A percentile compares a stretch with the other conserved stretches of the same genome.
These are phyloP conservation scores for Beauveria pseudobassiana DNA, from an alignment of 2,329 filamentous ascomycete species.

Conservation along the genomic window DNA sequence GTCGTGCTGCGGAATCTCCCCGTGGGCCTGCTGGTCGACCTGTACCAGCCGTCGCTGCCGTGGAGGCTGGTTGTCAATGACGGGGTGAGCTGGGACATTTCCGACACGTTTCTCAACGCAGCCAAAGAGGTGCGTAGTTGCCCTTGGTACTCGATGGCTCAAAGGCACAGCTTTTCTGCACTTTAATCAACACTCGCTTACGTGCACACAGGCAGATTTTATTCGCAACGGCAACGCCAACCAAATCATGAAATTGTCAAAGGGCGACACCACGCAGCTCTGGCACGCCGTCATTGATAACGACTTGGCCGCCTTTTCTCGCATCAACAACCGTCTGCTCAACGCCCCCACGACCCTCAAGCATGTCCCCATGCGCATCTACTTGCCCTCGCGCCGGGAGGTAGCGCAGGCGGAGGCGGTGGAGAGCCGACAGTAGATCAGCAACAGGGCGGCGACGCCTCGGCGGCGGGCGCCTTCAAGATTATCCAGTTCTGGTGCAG, in stretches of 20 bases:
- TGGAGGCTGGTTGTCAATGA: constrained; percentile 49
- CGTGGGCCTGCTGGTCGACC: constrained; percentile 47
- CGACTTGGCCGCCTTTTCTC: constrained; percentile 63
- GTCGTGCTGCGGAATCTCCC: constrained; percentile 45
- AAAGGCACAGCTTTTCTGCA: too few species aligned
- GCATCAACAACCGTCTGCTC: constrained; percentile 69
- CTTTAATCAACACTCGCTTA: not conserved
- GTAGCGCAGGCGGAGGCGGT: constrained; percentile 27
- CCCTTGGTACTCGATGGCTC: not conserved
- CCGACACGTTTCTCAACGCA: constrained; percentile 56
- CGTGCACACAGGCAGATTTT: constrained; percentile 61
- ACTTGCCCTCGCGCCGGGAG: constrained; percentile 63
- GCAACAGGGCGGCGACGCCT: constrained; percentile 15
- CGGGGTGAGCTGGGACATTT: constrained; percentile 51
- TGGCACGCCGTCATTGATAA: constrained; percentile 78
- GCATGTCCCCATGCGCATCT: constrained; percentile 81
- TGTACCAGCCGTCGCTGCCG: constrained; percentile 47
- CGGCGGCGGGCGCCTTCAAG: constrained; percentile 48
- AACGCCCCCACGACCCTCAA: constrained; percentile 67
- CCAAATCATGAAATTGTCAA: constrained; percentile 81
- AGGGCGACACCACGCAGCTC: constrained; percentile 72
- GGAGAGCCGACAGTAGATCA: not conserved
- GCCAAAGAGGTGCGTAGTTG: constrained; percentile 47
- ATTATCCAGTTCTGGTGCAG: constrained; percentile 69
- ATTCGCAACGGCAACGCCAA: constrained; percentile 82